Evolutionary conservation across 2,329 filamentous ascomycete species (phyloP).

Genomic region (Apiospora malaysiana): DNA sequence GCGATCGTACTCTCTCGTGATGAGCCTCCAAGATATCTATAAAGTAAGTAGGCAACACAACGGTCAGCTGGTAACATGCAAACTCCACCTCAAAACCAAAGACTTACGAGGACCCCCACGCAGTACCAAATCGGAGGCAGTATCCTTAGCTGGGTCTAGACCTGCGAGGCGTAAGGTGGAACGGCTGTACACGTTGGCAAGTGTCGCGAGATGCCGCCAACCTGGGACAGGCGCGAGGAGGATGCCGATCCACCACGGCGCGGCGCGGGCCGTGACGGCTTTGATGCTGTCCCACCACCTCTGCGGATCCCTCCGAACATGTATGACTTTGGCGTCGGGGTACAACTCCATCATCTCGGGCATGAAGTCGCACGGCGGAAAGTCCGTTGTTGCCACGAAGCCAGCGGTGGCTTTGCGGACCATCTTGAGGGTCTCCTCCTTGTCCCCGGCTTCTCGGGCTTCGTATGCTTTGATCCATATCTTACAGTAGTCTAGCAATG

Average conservation of each 20-base stretch:
- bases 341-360: constrained; percentile 6
- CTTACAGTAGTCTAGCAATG: neutral
- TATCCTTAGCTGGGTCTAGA: neutral
- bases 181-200: constrained; percentile 27
- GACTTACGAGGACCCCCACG: neutral
- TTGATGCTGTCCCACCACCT: constrained; percentile 33
- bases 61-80: neutral
- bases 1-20: neutral
- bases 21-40: neutral
- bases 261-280: constrained; percentile 24
- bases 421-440: constrained; percentile 30
- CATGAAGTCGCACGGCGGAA: constrained; percentile 19
- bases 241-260: constrained; percentile 28
- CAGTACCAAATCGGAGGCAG: neutral
- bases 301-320: constrained; percentile 18
- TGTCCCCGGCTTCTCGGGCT: constrained; percentile 32
- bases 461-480: constrained; percentile 30
- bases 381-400: constrained; percentile 30
- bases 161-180: constrained; percentile 1
- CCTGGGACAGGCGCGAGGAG: constrained; percentile 29
- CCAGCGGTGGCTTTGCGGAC: constrained; percentile 31
- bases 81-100: neutral
- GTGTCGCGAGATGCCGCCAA: constrained; percentile 29
- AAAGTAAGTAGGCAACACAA: neutral
- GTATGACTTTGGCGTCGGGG: constrained; percentile 17